phyloP scores from a whole-genome alignment of 148 eudicot species.

The Talinum fruticosum region DNA sequence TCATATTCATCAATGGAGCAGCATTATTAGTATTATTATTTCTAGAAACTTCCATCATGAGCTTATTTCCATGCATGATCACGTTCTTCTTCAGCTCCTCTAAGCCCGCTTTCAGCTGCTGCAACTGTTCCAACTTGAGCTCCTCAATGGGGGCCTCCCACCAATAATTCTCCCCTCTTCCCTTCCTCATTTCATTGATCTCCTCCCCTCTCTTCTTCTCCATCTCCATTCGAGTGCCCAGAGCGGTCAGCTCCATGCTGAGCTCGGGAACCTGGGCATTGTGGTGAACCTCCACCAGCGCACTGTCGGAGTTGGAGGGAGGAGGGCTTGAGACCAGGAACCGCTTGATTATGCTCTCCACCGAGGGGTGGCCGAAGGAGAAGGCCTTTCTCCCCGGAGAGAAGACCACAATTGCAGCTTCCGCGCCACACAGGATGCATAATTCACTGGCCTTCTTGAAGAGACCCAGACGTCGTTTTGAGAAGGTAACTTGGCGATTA shows the following conservation, averaged over 20 bases:
- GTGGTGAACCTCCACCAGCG: neutral
- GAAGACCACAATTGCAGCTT: slow-evolving; percentile 28
- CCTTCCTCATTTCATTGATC: slow-evolving; percentile 28
- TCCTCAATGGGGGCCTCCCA: slow-evolving; percentile 41
- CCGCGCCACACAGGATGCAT: slow-evolving; percentile 30
- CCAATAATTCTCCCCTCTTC: slow-evolving; percentile 27
- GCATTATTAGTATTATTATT: neutral
- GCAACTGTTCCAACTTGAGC: slow-evolving; percentile 28
- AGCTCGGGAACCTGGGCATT: slow-evolving; percentile 12
- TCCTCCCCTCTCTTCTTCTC: slow-evolving; percentile 38
- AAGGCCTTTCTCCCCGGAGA: slow-evolving; percentile 32
- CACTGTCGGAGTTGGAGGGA: neutral
- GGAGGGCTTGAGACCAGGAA: neutral
- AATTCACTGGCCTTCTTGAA: slow-evolving; percentile 34
- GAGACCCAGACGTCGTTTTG: slow-evolving; percentile 29
- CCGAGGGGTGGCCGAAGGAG: slow-evolving; percentile 31
- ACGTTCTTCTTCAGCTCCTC: slow-evolving; percentile 38
- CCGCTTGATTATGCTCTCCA: slow-evolving; percentile 19
- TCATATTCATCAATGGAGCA: neutral
- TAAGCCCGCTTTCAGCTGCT: slow-evolving; percentile 29
- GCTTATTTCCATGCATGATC: slow-evolving; percentile 17
- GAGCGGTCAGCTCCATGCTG: slow-evolving; percentile 25
- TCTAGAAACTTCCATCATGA: slow-evolving; percentile 12
- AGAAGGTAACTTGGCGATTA: slow-evolving; percentile 34
- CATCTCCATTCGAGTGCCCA: slow-evolving; percentile 25